These are phyloP conservation scores for Neonectria hederae DNA, from an alignment of 2,329 filamentous ascomycete genomes.

Conservation along the genomic window DNA sequence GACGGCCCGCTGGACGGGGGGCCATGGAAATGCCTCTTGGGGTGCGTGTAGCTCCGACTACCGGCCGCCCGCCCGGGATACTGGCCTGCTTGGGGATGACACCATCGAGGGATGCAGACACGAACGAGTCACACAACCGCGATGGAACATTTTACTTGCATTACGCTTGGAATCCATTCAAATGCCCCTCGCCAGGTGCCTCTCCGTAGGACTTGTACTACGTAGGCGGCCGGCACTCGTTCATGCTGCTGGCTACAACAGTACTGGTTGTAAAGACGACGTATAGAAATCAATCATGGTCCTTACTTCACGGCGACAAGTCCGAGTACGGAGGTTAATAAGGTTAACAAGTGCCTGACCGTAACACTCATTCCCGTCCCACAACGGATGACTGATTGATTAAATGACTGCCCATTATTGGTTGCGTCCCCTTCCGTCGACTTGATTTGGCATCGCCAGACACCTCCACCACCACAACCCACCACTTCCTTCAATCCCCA, in stretches of 20 bases:
- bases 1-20: constrained; percentile 38
- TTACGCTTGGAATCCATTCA: neutral
- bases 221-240: neutral
- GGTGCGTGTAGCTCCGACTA: constrained; percentile 38
- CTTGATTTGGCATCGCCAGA: neutral
- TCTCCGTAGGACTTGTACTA: too few species aligned
- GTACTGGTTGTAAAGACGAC: neutral
- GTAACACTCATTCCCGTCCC: neutral
- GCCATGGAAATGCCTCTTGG: constrained; percentile 26
- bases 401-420: constrained; percentile 35
- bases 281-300: neutral
- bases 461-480: neutral
- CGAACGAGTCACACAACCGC: constrained; percentile 8
- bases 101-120: constrained; percentile 30
- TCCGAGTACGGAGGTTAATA: constrained; percentile 8
- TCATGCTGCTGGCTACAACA: neutral
- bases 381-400: constrained; percentile 38
- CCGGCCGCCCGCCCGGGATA: constrained; percentile 39
- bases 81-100: constrained; percentile 21
- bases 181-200: neutral
- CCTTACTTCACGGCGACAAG: neutral
- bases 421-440: constrained; percentile 3
- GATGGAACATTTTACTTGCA: neutral
- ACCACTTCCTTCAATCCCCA: neutral
- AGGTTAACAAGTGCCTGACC: neutral